Evolutionary conservation across 441 rosid species (phyloP).

Genomic region (Erodium texanum): DNA sequence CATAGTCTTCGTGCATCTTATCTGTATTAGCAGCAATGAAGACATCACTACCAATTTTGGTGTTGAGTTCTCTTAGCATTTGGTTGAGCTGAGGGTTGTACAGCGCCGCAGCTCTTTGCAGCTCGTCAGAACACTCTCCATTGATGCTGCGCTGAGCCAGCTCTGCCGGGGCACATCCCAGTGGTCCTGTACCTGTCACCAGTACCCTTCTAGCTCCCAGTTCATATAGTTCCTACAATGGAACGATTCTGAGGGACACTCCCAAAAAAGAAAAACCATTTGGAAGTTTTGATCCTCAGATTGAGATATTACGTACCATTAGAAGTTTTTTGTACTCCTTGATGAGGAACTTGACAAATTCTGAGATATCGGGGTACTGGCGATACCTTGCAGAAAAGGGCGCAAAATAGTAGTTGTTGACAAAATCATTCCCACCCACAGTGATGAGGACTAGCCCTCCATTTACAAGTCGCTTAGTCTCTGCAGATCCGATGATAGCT

Average conservation of each 20-base stretch:
- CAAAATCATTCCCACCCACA: slow-evolving; percentile 20
- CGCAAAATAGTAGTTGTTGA: slow-evolving; percentile 17
- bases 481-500: slow-evolving; percentile 11
- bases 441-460: slow-evolving; percentile 19
- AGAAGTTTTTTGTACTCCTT: slow-evolving; percentile 16
- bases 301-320: too few relatives aligned
- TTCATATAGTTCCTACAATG: too few relatives aligned
- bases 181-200: slow-evolving; percentile 4
- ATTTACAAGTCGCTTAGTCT: slow-evolving; percentile 12
- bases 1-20: slow-evolving; percentile 12
- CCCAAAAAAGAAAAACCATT: too few relatives aligned
- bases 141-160: slow-evolving; percentile 8
- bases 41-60: neutral
- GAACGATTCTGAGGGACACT: too few relatives aligned
- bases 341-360: slow-evolving; percentile 8
- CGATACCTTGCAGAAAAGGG: slow-evolving; percentile 14
- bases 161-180: slow-evolving; percentile 13
- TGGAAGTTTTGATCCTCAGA: too few relatives aligned
- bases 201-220: too few relatives aligned
- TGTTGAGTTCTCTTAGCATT: slow-evolving; percentile 11
- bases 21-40: slow-evolving; percentile 12
- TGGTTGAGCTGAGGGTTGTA: slow-evolving; percentile 14
- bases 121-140: slow-evolving; percentile 3
- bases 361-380: slow-evolving; percentile 3
- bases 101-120: neutral